Base-by-base conservation (phyloP, 2,329 filamentous ascomycete genomes). In the Chrysoporthe austroafricana region DNA sequence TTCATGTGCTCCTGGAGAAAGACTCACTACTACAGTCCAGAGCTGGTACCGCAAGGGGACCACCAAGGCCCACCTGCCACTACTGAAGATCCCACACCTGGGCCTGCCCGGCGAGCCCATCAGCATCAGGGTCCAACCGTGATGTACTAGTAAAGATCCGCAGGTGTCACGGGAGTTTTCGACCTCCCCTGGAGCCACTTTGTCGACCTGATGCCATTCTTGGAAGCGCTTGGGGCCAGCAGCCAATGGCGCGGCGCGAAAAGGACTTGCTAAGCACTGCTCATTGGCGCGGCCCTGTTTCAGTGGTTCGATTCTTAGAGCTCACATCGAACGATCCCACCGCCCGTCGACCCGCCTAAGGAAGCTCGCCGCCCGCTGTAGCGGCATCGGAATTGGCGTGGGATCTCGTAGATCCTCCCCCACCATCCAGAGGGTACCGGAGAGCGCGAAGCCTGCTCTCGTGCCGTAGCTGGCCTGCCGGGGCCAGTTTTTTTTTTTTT, bases 271-370 rank as follows among this genome's bases (percentile, higher is more conserved):
- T 59, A 62, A 60, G 43, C 39, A 26, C 6, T 39, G 42, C 13
- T 52, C 26, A 68, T 65, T 68, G 68, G 65, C 21, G 58, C 44
- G 64, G 7, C 11, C 14, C 32, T 18, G 21, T 16, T 26, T 26
- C 36, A 14, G 52, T 64, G 63, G 63, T 64, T 64, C 63, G 63
- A 64, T 64, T 57, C 42, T 14, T 16, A 34, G 18, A 18, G 48
- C 44, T 14, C 34, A 32, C 50, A 69, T 69, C 68, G 68, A 69
- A 69, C 66, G 58, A 69, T 64, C 43, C 34, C 44, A 42, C 44
- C 58, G 58, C 48, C 48, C 50, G 43, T 52, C 48, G 59, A 43
- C 57, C 68, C 43, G 64, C 48, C 61, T 32, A 61, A 54, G 59
- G 54, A 62, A 61, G n/a, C 18, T 59, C 50, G 50, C 62, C 16